These are phyloP conservation scores for Helotiales sp. DNA, from an alignment of 2,329 filamentous ascomycete species.

Conservation along the genomic window DNA sequence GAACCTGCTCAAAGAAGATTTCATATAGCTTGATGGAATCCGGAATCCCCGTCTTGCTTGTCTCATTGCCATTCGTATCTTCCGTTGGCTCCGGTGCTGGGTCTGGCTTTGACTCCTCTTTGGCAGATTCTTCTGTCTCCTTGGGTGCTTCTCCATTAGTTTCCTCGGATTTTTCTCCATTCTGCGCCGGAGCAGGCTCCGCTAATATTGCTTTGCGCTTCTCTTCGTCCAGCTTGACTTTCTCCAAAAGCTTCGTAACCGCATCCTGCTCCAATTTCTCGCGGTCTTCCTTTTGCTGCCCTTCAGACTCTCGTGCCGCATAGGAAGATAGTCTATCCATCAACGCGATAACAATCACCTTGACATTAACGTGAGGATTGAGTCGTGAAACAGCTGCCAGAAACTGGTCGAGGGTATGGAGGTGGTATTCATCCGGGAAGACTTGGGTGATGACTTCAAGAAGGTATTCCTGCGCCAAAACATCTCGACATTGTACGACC, in stretches of 20 bases:
- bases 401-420: constrained; percentile 94
- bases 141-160: constrained; percentile 36
- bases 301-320: constrained; percentile 82
- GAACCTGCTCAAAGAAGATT: constrained; percentile 95
- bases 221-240: constrained; percentile 68
- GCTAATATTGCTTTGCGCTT: constrained; percentile 25
- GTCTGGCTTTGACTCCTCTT: constrained; percentile 45
- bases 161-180: constrained; percentile 35
- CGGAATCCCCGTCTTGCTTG: constrained; percentile 53
- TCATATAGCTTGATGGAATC: constrained; percentile 88
- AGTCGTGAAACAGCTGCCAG: constrained; percentile 88
- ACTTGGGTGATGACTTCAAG: constrained; percentile 98
- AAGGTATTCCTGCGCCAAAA: constrained; percentile 94
- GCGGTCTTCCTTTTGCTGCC: constrained; percentile 68
- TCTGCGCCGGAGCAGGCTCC: constrained; percentile 25
- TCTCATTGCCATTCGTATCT: constrained; percentile 41
- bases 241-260: constrained; percentile 74
- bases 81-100: constrained; percentile 26
- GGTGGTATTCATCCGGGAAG: constrained; percentile 97
- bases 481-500: constrained; percentile 96
- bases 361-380: constrained; percentile 96
- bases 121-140: constrained; percentile 37
- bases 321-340: constrained; percentile 97
- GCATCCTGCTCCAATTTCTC: constrained; percentile 84
- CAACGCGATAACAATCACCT: constrained; percentile 94